Conservation (phyloP, 1,284 basidiomycete genomes). For the Cutaneotrichosporon dermatis region DNA sequence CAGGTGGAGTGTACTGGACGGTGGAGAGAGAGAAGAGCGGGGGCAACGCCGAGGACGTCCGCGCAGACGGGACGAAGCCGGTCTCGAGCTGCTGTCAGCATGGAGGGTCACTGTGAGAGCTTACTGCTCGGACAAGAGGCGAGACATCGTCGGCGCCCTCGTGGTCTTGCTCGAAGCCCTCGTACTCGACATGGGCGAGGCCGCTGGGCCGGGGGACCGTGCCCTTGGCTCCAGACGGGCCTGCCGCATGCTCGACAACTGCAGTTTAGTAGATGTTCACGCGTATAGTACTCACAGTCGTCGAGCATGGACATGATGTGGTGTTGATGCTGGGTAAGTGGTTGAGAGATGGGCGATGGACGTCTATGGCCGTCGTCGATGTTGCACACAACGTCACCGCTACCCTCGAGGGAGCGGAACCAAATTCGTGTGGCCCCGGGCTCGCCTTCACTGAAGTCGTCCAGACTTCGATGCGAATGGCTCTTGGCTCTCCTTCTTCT, state of each 20-base stretch:
- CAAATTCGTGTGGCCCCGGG: background rate
- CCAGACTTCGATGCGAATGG: too few relatives aligned
- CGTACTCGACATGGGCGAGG: slow-evolving; percentile 64
- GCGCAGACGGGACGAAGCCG: slow-evolving; percentile 45
- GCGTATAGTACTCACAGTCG: slow-evolving; percentile 61
- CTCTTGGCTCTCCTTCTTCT: too few relatives aligned
- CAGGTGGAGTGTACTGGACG: slow-evolving; percentile 83
- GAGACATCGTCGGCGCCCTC: slow-evolving; percentile 25
- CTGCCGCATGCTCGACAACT: slow-evolving; percentile 78
- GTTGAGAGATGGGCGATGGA: background rate
- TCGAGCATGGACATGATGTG: slow-evolving; percentile 52
- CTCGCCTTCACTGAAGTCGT: too few relatives aligned
- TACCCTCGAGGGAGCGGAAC: background rate
- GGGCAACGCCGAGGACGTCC: slow-evolving; percentile 44
- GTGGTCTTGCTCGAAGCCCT: slow-evolving; percentile 73
- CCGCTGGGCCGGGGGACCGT: slow-evolving; percentile 37
- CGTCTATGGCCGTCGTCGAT: background rate
- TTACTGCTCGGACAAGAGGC: slow-evolving; percentile 33
- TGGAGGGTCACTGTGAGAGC: background rate
- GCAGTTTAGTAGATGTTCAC: slow-evolving; percentile 7
- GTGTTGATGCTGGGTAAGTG: background rate
- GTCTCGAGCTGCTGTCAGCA: slow-evolving; percentile 47
- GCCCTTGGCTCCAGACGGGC: slow-evolving; percentile 48
- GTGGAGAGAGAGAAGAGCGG: slow-evolving; percentile 78
- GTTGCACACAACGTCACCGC: background rate